Evolutionary conservation across 2,329 filamentous ascomycete species (phyloP).

Genomic region (Diaporthe ilicicola): DNA sequence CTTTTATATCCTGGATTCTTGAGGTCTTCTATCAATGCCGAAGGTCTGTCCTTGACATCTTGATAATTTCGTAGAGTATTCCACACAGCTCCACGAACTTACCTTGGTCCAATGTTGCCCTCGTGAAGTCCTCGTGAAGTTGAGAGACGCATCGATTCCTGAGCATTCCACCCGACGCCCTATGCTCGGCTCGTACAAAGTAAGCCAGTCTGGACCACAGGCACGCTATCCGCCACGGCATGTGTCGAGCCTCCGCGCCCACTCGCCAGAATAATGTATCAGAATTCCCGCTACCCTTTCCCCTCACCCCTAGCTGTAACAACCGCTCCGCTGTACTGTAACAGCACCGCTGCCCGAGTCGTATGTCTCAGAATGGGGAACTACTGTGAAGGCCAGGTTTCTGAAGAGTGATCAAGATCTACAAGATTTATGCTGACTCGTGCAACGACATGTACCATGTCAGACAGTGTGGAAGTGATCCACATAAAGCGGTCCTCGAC

Average conservation of each 20-base stretch:
- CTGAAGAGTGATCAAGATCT: neutral
- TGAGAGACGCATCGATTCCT: constrained; percentile 5
- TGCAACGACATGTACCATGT: constrained; percentile 10
- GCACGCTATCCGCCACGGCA: constrained; percentile 9
- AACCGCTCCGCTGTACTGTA: neutral
- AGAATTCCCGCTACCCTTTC: neutral
- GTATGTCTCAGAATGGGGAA: neutral
- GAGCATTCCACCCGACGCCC: neutral
- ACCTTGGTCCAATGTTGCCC: constrained; percentile 3
- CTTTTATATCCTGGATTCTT: neutral
- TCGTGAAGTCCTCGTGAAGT: constrained; percentile 8
- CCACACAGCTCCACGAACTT: neutral
- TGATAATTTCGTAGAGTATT: neutral
- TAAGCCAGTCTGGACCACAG: constrained; percentile 9
- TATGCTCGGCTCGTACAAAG: constrained; percentile 6
- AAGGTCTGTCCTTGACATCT: neutral
- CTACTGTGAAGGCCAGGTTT: neutral
- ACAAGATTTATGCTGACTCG: constrained; percentile 12
- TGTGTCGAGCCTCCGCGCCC: constrained; percentile 1
- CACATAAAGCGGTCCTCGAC: constrained; percentile 7
- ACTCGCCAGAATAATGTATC: neutral
- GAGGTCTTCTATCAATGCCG: neutral
- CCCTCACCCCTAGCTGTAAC: neutral
- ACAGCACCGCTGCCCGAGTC: constrained; percentile 1
- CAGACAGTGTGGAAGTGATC: constrained; percentile 4